Evolutionary conservation across 2,329 filamentous ascomycete species (phyloP).

Genomic region (Aspergillus hortae): DNA sequence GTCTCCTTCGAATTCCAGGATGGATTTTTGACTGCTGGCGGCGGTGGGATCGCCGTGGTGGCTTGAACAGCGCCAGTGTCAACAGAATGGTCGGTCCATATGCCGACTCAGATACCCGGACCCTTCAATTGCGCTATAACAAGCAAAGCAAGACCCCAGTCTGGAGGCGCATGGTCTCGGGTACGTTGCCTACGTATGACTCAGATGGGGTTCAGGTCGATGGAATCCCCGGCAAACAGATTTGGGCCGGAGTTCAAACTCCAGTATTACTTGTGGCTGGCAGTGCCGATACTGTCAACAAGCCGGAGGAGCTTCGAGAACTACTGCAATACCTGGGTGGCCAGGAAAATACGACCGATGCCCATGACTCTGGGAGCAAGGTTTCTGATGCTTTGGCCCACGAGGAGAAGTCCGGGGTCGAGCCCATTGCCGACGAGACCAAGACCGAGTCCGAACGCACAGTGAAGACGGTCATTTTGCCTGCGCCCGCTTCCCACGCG

Average conservation of each 20-base stretch:
- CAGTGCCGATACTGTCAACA: conserved; percentile 71
- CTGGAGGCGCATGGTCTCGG: conserved; percentile 76
- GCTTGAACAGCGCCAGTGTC: conserved; percentile 73
- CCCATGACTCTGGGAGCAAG: conserved; percentile 23
- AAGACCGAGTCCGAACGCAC: conserved; percentile 43
- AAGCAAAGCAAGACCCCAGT: conserved; percentile 77
- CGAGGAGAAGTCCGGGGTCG: conserved; percentile 25
- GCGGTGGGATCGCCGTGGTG: conserved; percentile 73
- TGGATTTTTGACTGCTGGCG: conserved; percentile 72
- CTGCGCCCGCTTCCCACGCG: conserved; percentile 75
- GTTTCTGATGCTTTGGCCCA: conserved; percentile 30
- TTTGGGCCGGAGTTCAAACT: conserved; percentile 69
- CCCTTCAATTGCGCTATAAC: conserved; percentile 56
- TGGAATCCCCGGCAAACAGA: conserved; percentile 65
- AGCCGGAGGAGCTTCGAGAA: conserved; percentile 65
- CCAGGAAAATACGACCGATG: conserved; percentile 16
- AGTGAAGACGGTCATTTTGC: conserved; percentile 68
- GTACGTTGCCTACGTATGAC: conserved; percentile 61
- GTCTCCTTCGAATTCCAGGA: conserved; percentile 63
- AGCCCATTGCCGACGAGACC: conserved; percentile 18
- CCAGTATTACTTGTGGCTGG: conserved; percentile 79
- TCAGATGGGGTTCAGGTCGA: conserved; percentile 45
- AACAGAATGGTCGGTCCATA: conserved; percentile 60
- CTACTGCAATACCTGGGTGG: conserved; percentile 52
- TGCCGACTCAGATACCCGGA: conserved; percentile 40